Base-by-base conservation (phyloP, 441 rosid species). In the Euphorbia celastroides region DNA sequence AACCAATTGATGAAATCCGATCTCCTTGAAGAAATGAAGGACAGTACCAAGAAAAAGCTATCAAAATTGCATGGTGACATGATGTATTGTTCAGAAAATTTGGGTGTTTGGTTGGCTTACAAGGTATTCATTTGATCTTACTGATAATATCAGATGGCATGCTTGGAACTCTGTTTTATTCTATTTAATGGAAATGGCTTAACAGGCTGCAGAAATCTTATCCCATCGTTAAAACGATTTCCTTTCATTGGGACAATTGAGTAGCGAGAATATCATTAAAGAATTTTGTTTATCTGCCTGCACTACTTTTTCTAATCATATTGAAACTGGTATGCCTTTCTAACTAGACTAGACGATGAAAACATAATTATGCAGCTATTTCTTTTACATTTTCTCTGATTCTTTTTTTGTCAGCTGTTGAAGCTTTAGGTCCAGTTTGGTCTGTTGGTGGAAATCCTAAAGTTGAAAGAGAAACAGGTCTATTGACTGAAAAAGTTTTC, bases 31-130 rank as follows among this genome's bases (percentile, higher is more conserved):
- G 64, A 73, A 7, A 64, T 75, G 14, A 62, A 69, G 41, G 75
- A 71, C 10, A 82, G 88, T 41, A 72, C 76, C 25, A 56, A 42
- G 38, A 83, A 77, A 73, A 87, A 75, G 72, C 62, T 92, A 63
- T 60, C 64, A 16, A 85, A 61, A 73, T 77, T 85, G 50, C 67
- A 66, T 70, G 81, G 81, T 26, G 55, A 73, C 41, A n/a, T n/a
- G n/a, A n/a, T n/a, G n/a, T n/a, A n/a, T 77, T 95, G 97, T 75
- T 72, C 87, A 77, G 80, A 69, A 26, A 85, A 87, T 31, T 93
- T 88, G 12, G 99, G 99, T 25, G 77, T 84, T 66, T 88, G 83
- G 88, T 71, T 86, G 79, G 95, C 99, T 30, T 78, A 57, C 27
- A 90, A 88, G 99, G 99, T 95, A 75, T 34, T 30, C 20, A 20